A percentile compares a stretch with the other conserved stretches of the same genome.
Conservation (phyloP, 2,329 filamentous ascomycete species). For the Epichloe scottii region DNA sequence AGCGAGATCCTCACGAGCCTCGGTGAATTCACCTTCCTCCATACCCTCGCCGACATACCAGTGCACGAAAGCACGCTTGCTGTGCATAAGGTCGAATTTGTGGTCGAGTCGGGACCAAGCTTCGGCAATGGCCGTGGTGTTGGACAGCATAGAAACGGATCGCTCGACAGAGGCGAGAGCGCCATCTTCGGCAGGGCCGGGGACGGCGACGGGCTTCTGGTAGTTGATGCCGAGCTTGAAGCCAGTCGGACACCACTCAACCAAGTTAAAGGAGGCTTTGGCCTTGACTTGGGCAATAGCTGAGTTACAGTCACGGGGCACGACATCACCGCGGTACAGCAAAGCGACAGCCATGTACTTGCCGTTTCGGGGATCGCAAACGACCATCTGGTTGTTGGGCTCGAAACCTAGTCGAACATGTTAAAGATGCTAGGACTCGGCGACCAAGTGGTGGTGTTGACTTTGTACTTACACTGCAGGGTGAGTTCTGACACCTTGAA, state of each 20-base stretch:
- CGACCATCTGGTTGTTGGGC: slow-evolving; percentile 70
- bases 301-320: slow-evolving; percentile 56
- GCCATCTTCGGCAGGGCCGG: slow-evolving; percentile 38
- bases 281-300: slow-evolving; percentile 57
- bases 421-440: background rate
- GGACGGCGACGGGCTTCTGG: slow-evolving; percentile 52
- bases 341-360: slow-evolving; percentile 68
- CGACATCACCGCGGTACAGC: slow-evolving; percentile 59
- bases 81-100: slow-evolving; percentile 72
- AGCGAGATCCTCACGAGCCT: slow-evolving; percentile 75
- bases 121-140: slow-evolving; percentile 63
- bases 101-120: slow-evolving; percentile 60
- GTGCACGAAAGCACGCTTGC: slow-evolving; percentile 64
- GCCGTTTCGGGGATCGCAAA: slow-evolving; percentile 60
- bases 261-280: slow-evolving; percentile 60
- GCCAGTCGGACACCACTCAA: slow-evolving; percentile 64
- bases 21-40: slow-evolving; percentile 84
- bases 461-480: slow-evolving; percentile 49
- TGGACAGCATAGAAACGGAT: slow-evolving; percentile 59
- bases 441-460: background rate
- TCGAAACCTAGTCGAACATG: slow-evolving; percentile 47
- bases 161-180: slow-evolving; percentile 50
- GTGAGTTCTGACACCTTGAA: slow-evolving; percentile 73
- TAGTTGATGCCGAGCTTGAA: slow-evolving; percentile 70
- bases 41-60: slow-evolving; percentile 83